Conservation (phyloP, 2,329 filamentous ascomycete species). For the Rhytidhysteron rufulum region DNA sequence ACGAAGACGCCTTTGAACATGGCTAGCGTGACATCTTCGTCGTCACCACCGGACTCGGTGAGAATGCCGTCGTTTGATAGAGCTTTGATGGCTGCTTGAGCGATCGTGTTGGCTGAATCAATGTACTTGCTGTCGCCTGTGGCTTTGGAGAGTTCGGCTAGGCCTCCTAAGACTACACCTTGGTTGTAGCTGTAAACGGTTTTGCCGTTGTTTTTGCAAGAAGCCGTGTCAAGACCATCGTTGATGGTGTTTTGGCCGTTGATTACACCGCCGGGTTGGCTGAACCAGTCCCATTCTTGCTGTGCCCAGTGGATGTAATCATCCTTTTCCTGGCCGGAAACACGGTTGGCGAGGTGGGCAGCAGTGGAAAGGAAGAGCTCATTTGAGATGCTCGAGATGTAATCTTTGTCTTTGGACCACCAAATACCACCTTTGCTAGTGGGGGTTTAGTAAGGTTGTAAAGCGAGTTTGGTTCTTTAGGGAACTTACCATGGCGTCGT, state of each 20-base stretch:
- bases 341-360: constrained; percentile 51
- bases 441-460: too few relatives aligned
- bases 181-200: constrained; percentile 57
- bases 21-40: constrained; percentile 23
- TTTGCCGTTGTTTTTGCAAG: constrained; percentile 51
- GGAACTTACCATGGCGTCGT: constrained; percentile 40
- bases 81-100: constrained; percentile 20
- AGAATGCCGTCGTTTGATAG: constrained; percentile 29
- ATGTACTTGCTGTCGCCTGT: constrained; percentile 30
- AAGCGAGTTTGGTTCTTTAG: too few relatives aligned
- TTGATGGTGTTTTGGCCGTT: constrained; percentile 50
- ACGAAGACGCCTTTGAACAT: constrained; percentile 38
- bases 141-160: constrained; percentile 50
- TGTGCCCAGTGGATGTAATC: constrained; percentile 50
- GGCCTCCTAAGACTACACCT: constrained; percentile 54
- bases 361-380: constrained; percentile 55
- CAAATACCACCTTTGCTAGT: constrained; percentile 45
- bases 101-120: constrained; percentile 22
- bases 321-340: constrained; percentile 33
- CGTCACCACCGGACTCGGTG: constrained; percentile 20
- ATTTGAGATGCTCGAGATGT: constrained; percentile 56
- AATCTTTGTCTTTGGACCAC: constrained; percentile 53
- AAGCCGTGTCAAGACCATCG: constrained; percentile 47
- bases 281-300: constrained; percentile 53
- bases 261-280: constrained; percentile 47